Evolutionary conservation across 1,284 basidiomycete species (phyloP), one percentile per base, ranked within the genome.

Genomic region (Athelia sp.): DNA sequence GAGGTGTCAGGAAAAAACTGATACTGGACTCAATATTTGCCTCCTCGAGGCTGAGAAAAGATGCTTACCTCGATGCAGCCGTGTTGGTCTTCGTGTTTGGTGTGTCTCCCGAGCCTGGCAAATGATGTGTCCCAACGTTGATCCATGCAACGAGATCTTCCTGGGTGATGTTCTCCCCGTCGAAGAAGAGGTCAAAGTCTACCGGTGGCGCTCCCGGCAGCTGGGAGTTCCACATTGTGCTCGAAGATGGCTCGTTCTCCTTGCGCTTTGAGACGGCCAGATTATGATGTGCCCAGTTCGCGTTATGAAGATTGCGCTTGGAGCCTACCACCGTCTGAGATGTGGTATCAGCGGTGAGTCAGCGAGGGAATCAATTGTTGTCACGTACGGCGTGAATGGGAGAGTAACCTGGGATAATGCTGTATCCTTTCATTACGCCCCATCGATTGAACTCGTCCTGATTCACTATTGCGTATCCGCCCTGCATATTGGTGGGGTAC

Each of bases 221-320:
- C 57, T 85, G 76, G 50, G 78, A 69, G 62, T 85, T 85, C 79
- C 79, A 84, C 62, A 75, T 74, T 36, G 67, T 71, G 52, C 75
- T 78, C 11, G 76, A 78, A 0, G 67, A 68, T 2, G 77, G 79
- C 61, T 85, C 82, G 1, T 71, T 74, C 21, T 84, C 82, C 63
- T 84, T 82, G 42, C 76, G 70, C 50, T 62, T 63, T 11, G 79
- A 77, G 4, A 85, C 75, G 1, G 78, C 78, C 10, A 85, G 64
- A 57, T 83, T 81, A 59, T 83, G 79, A 45, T 78, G 74, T 1
- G 82, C 81, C 78, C 81, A 85, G 57, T 84, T 78, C 3, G 77
- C 81, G 46, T 79, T 82, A 38, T 81, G 73, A 43, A 78, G 63
- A 4, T 81, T 67, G 2, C 80, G 72, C 60, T 79, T 82, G 35